Evolutionary conservation across 805 yeast species (phyloP), one percentile per base, ranked within the genome.

Genomic region (Suhomyces xylopsoci): DNA sequence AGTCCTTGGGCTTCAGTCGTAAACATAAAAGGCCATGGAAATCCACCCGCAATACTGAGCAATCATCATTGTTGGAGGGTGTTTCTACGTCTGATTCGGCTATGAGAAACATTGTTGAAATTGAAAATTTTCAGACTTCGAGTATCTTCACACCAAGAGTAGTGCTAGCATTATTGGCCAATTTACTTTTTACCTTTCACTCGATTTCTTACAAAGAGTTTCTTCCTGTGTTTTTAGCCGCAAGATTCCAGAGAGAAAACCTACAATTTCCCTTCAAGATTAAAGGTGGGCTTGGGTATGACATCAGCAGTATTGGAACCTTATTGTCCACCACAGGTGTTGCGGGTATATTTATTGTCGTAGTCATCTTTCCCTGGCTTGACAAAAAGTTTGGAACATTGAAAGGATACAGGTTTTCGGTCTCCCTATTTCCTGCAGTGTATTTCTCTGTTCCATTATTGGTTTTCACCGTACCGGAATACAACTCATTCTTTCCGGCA

Each of bases 251-350:
- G 46, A 59, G 53, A 1, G 66, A 65, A 8, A 53, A 58, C 22
- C 57, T 71, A 40, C 47, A 59, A 30, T 73, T 71, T 54, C 77
- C 77, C 1, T 68, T 69, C 55, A 52, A 48, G n/a, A 69, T 73
- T 28, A 63, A 54, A 7, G 77, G 77, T 12, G 76, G 77, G 0
- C 68, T 71, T 53, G 76, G 76, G 12, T 58, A 61, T 47, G 67
- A 65, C 46, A 55, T 66, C 30, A 61, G 65, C 22, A 62, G 59
- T 46, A 73, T 72, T 50, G 77, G 77, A 24, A 68, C 65, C 6
- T 61, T 72, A 15, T 61, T 73, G 36, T 69, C 74, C 2, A 60
- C 68, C 9, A 70, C 77, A 1, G 77, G 77, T 28, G 12, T 26
- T 26, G 28, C 28, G 12, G 28, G 28, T 26, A 26, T 26, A 26